Base-by-base conservation (phyloP, 2,329 filamentous ascomycete genomes). In the Fusarium transvaalense region DNA sequence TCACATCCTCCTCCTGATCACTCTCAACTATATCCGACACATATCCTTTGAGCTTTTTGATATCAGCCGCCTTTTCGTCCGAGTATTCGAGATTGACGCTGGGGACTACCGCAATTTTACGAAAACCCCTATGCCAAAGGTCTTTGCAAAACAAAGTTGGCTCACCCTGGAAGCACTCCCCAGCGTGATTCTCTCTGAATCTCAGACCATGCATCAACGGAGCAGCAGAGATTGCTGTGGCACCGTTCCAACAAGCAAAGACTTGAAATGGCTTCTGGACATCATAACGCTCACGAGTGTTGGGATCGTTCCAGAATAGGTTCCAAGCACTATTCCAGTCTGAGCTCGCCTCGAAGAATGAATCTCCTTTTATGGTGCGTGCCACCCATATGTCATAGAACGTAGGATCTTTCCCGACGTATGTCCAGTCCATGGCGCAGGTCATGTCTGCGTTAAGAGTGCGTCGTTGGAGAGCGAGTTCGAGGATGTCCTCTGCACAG, bases 231-330 rank as follows among this genome's bases (percentile, higher is more conserved):
- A 89, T 82, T 0, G 80, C 82, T 0, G 80, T 79, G 0, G 83
- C 85, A 4, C 87, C 88, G 61, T 89, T 88, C 87, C 87, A 89
- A 74, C 88, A 89, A 1, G 86, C 75, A 61, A 87, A 89, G 0
- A 88, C 87, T 72, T 89, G 88, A 61, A 89, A 85, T 1, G 87
- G 86, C n/a, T 76, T 74, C 25, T 78, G 74, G 0, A 63, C 62
- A 1, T 64, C 45, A 54, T 81, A 82, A 4, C 81, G 76, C 3
- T 61, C 45, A 10, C 68, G 76, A 4, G 82, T 75, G 0, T 71
- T 74, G 0, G 74, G 71, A 29, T 86, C 79, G 67, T 85, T 43
- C 32, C 82, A 85, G 69, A 89, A 88, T 4, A 88, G 75, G 53
- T 86, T 80, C 79, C 81, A 81, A 0, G 83, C 81, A 13, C 72